Conservation (phyloP, 805 yeast genomes). For the Starmerella etchellsii region DNA sequence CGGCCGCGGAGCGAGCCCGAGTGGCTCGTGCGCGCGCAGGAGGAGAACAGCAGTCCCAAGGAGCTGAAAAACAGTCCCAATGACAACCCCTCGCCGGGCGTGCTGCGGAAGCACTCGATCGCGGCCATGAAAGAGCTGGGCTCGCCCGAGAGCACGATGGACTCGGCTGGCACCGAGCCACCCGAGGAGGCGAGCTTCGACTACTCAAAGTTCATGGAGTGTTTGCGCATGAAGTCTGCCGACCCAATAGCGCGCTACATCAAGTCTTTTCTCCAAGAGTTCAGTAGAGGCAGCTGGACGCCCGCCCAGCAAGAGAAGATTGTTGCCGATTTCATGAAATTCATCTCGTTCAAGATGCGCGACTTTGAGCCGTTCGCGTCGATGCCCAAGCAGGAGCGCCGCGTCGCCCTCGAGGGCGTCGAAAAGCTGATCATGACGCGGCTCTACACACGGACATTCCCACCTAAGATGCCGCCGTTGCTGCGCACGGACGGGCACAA, state of each 20-base stretch:
- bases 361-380: constrained; percentile 57
- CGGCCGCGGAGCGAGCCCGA: too few species aligned
- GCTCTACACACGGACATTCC: constrained; percentile 60
- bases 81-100: not conserved
- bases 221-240: constrained; percentile 60
- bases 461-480: constrained; percentile 50
- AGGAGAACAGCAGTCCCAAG: too few species aligned
- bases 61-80: too few species aligned
- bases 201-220: constrained; percentile 65
- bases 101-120: constrained; percentile 13
- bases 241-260: constrained; percentile 82
- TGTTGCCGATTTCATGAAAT: constrained; percentile 59
- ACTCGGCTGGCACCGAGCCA: too few species aligned
- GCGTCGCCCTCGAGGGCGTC: constrained; percentile 75
- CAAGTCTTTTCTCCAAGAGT: constrained; percentile 70
- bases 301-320: constrained; percentile 68
- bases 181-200: constrained; percentile 43
- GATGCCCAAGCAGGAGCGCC: constrained; percentile 37
- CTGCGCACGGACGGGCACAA: constrained; percentile 43
- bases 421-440: constrained; percentile 89
- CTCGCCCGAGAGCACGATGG: constrained; percentile 2
- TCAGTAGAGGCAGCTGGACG: constrained; percentile 55
- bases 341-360: constrained; percentile 35
- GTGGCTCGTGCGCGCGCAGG: too few species aligned
- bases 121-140: constrained; percentile 7